Evolutionary conservation across 352 stramenopile genomes (phyloP), one percentile per base, ranked within the genome.

Genomic region (Pythium plurisporium): DNA sequence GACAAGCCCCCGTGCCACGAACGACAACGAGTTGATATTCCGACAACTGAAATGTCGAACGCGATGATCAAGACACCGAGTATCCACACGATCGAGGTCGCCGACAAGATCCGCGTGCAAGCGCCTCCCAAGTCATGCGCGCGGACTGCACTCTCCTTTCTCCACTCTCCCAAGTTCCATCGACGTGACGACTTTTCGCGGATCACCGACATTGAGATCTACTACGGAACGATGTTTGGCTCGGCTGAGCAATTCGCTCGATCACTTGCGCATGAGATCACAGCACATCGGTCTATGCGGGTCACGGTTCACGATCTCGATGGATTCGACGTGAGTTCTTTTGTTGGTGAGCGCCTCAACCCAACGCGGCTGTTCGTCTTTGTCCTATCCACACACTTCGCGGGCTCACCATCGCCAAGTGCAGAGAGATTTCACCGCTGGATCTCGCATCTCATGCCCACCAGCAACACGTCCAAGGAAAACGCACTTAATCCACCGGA

Each of bases 391-490:
- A 99, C 95, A 0, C 97, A 98, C 61, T 94, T 95, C 44, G 94
- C 97, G 53, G 96, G 96, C 8, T 94, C 98, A 54, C 79, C 95
- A 9, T 96, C 96, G 4, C 94, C 98, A 54, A 98, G 97, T 68
- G 88, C 95, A 3, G 75, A 81, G 37, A 55, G 60, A 6, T 98
- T 99, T 55, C 71, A 92, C 9, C 60, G 85, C 30, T 96, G 86
- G 67, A 70, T 98, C 47, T 23, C 51, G 8, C 12, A 48, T 74
- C 98, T 29, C 86, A 98, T 42, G 62, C n/a, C n/a, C n/a, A n/a
- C n/a, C n/a, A n/a, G n/a, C n/a, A n/a, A n/a, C n/a, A n/a, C n/a
- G n/a, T n/a, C n/a, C n/a, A n/a, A n/a, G n/a, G n/a, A n/a, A n/a
- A n/a, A n/a, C n/a, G n/a, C n/a, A n/a, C n/a, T n/a, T n/a, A n/a